phyloP scores from a whole-genome alignment of 2,329 filamentous ascomycete species.

The Clarireedia paspali region DNA sequence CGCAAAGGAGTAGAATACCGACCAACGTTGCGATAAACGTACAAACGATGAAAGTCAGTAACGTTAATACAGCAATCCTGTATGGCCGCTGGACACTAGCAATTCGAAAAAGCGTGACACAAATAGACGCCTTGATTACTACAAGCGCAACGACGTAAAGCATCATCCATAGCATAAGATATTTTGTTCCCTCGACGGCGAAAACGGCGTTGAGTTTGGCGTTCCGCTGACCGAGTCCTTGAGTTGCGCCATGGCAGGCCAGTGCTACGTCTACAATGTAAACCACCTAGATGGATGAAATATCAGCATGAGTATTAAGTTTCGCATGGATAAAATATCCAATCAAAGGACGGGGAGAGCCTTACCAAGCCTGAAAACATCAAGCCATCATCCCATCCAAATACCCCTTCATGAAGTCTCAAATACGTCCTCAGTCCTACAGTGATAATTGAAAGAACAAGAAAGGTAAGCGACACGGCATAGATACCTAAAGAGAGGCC shows the following conservation, averaged over 20 bases:
- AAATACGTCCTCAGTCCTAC: not conserved
- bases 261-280: slow-evolving; percentile 7
- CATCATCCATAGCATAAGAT: slow-evolving; percentile 21
- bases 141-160: slow-evolving; percentile 16
- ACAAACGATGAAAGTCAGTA: slow-evolving; percentile 1
- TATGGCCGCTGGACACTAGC: slow-evolving; percentile 3
- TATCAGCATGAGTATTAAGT: too few relatives aligned
- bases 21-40: slow-evolving; percentile 17
- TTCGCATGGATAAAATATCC: too few relatives aligned
- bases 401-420: not conserved
- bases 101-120: slow-evolving; percentile 18
- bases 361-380: slow-evolving; percentile 1
- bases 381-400: slow-evolving; percentile 5
- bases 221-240: slow-evolving; percentile 17
- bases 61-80: not conserved
- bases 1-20: slow-evolving; percentile 16
- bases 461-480: not conserved
- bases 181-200: slow-evolving; percentile 13
- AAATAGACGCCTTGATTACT: slow-evolving; percentile 20
- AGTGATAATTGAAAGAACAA: not conserved
- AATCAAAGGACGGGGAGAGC: too few relatives aligned
- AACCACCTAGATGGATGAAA: not conserved
- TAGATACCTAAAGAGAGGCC: not conserved
- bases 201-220: slow-evolving; percentile 13
- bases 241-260: slow-evolving; percentile 16